phyloP scores from a whole-genome alignment of 176 grass and related monocot species.

The Oryza punctata region DNA sequence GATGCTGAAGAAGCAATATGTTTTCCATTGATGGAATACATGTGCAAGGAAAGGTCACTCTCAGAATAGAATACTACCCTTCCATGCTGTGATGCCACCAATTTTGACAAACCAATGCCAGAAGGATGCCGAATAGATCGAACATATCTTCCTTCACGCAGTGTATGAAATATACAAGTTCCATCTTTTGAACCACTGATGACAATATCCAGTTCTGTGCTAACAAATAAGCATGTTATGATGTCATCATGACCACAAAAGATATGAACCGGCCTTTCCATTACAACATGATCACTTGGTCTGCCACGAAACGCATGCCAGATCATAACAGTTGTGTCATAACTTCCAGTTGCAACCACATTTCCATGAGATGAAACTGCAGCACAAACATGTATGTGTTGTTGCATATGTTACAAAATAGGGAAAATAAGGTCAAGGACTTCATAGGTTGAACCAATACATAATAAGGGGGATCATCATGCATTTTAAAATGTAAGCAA shows the following conservation, averaged over 20 bases:
- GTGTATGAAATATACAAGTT: constrained; percentile 96
- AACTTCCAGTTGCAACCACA: constrained; percentile 88
- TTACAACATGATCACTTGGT: constrained; percentile 68
- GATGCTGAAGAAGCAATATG: constrained; percentile 74
- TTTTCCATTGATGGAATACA: constrained; percentile 96
- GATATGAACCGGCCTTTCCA: constrained; percentile 87
- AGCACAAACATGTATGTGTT: constrained; percentile 33
- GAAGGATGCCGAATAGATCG: constrained; percentile 83
- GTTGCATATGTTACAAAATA: constrained; percentile 1
- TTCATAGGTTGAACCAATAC: constrained; percentile 21
- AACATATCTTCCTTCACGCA: constrained; percentile 75
- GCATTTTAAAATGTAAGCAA: constrained; percentile 17
- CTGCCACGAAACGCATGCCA: constrained; percentile 93
- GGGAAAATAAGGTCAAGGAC: not conserved
- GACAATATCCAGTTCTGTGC: constrained; percentile 87
- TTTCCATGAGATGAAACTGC: constrained; percentile 91
- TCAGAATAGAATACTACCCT: constrained; percentile 86
- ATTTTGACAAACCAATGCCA: constrained; percentile 66
- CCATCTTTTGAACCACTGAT: constrained; percentile 98
- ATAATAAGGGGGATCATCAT: not conserved
- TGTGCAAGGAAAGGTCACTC: constrained; percentile 72
- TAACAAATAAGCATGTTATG: constrained; percentile 96
- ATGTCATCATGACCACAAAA: constrained; percentile 96
- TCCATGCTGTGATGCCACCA: constrained; percentile 83
- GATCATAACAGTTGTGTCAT: constrained; percentile 98